Base-by-base conservation (phyloP, 768 basidiomycete species). In the Rhizopogon sp. region DNA sequence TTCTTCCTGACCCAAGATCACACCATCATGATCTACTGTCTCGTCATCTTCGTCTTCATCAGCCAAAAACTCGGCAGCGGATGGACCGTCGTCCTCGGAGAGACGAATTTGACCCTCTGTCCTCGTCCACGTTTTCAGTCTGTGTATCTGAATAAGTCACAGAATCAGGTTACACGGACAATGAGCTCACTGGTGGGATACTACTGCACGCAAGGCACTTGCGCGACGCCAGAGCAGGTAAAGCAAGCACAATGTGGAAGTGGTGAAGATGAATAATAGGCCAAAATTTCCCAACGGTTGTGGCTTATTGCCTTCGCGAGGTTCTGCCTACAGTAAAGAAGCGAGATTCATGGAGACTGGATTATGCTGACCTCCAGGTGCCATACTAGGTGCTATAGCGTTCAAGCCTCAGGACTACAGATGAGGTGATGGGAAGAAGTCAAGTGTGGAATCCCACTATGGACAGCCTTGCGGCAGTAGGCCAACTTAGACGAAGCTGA, bases 1-100 rank as follows among this genome's bases (percentile, higher is more conserved):
- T 0, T 56, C 60, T 9, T 54, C 62, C 33, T 56, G 61, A 16
- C 58, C 53, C 9, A 69, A 52, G 11, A 62, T 61, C 33, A 70
- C 65, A 39, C 59, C 58, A 56, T 63, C 66, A 25, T 25, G 25
- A 25, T 63, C 59, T 28, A 68, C 71, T 31, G 76, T 68, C 35
- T 76, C 79, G 11, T 80, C 56, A 22, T 62, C 66, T 16, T 76
- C 84, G 44, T 83, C 77, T 33, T 81, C 82, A 55, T 83, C 81
- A 39, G 76, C 78, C 46, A 89, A 60, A 57, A 88, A 88, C 52
- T 84, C 82, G 14, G 74, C 72, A n/a, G 85, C 78, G n/a, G 86
- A 76, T 11, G 87, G 87, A 0, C 85, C 84, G 52, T 88, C 85
- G 59, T 89, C 87, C 62, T 81, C 76, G 45, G 85, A 87, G 20